phyloP scores from a whole-genome alignment of 2,329 filamentous ascomycete species.

The Sporothrix luriei region DNA sequence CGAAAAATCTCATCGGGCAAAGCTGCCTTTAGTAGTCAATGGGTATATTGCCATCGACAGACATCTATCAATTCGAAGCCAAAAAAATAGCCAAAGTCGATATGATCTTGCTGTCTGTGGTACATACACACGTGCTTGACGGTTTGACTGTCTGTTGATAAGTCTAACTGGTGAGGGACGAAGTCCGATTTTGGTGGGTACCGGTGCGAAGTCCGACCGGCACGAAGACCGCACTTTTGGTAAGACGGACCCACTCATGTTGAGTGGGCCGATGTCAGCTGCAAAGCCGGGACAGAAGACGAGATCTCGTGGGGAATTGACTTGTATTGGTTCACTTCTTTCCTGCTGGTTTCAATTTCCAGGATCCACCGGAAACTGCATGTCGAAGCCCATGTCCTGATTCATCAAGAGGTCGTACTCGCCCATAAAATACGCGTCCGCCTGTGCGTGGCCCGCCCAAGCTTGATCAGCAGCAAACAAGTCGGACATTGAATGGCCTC shows the following conservation, averaged over 20 bases:
- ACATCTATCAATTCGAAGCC: neutral
- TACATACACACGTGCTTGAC: neutral
- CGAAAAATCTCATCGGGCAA: neutral
- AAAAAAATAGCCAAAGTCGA: no score
- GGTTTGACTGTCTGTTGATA: neutral
- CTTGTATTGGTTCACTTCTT: neutral
- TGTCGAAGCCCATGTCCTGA: conserved; percentile 27
- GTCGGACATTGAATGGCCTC: neutral
- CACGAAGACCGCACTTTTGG: conserved; percentile 20
- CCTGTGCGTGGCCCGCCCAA: conserved; percentile 1
- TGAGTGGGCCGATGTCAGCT: neutral
- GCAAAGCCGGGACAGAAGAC: neutral
- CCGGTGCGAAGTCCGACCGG: conserved; percentile 18
- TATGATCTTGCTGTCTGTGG: neutral
- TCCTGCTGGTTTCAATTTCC: neutral
- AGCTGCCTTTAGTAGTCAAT: conserved; percentile 12
- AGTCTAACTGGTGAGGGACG: neutral
- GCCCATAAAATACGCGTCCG: conserved; percentile 27
- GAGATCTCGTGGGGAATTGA: neutral
- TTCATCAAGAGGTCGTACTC: conserved; percentile 30
- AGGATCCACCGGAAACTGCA: conserved; percentile 19
- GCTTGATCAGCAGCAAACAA: neutral
- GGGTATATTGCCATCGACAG: neutral
- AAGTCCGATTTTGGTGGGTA: neutral
- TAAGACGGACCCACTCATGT: neutral